Conservation (phyloP, 2,329 filamentous ascomycete genomes). For the Epichloe aotearoae region DNA sequence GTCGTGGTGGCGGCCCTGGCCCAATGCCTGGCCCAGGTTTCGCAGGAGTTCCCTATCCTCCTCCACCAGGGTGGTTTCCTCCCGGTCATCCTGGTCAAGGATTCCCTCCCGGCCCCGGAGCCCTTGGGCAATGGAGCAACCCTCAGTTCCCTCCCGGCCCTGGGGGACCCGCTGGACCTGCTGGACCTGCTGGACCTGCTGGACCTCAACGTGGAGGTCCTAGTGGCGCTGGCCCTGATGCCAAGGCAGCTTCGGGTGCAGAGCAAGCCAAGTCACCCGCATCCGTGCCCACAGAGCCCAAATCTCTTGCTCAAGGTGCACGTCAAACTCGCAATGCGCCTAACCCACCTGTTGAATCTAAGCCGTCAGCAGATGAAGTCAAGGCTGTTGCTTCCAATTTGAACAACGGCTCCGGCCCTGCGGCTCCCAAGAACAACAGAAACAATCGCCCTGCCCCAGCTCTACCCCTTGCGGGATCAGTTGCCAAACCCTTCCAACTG, state of each 20-base stretch:
- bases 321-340: slow-evolving; percentile 38
- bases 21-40: slow-evolving; percentile 39
- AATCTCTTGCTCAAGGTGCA: slow-evolving; percentile 33
- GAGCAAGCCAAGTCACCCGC: slow-evolving; percentile 36
- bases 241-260: slow-evolving; percentile 33
- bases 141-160: slow-evolving; percentile 48
- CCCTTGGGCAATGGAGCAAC: slow-evolving; percentile 43
- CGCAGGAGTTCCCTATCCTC: slow-evolving; percentile 65
- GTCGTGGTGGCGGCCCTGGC: slow-evolving; percentile 36
- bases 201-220: slow-evolving; percentile 41
- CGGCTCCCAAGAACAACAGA: slow-evolving; percentile 17
- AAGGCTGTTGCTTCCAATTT: slow-evolving; percentile 32
- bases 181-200: slow-evolving; percentile 42
- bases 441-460: slow-evolving; percentile 48
- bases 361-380: slow-evolving; percentile 40
- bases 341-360: slow-evolving; percentile 54
- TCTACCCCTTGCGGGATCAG: slow-evolving; percentile 44
- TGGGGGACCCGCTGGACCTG: neutral
- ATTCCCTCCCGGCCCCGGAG: slow-evolving; percentile 40
- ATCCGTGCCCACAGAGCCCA: slow-evolving; percentile 38
- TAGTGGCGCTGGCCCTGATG: slow-evolving; percentile 21
- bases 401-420: slow-evolving; percentile 23
- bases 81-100: slow-evolving; percentile 62
- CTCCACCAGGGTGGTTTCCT: slow-evolving; percentile 66
- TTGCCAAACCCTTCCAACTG: slow-evolving; percentile 24